Conservation (phyloP, 2,329 filamentous ascomycete species). For the Diplodia seriata region DNA sequence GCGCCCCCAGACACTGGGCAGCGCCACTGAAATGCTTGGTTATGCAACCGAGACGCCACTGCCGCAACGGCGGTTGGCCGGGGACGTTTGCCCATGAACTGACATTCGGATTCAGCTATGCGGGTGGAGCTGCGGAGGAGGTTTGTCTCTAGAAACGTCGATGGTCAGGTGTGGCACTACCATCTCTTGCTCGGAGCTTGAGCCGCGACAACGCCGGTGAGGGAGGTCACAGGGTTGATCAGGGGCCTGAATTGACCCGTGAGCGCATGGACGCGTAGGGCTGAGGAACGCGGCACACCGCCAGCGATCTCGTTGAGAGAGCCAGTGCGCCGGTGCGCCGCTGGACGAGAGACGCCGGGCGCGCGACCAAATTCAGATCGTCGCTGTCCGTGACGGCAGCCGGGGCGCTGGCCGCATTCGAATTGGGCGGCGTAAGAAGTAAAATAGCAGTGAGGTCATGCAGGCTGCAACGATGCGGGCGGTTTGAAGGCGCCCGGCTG, state of each 20-base stretch:
- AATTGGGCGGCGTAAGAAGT: not conserved
- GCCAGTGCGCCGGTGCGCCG: not conserved
- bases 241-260: slow-evolving; percentile 6
- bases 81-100: not conserved
- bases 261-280: slow-evolving; percentile 20
- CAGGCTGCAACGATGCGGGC: not conserved
- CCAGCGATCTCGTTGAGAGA: slow-evolving; percentile 25
- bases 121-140: not conserved
- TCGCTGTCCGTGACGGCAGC: not conserved
- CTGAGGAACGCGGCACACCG: slow-evolving; percentile 18
- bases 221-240: slow-evolving; percentile 12
- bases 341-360: not conserved
- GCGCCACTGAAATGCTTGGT: slow-evolving; percentile 23
- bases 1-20: slow-evolving; percentile 9
- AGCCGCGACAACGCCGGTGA: slow-evolving; percentile 19
- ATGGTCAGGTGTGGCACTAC: not conserved
- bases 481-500: not conserved
- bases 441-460: not conserved
- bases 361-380: not conserved
- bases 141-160: not conserved
- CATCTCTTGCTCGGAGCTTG: not conserved
- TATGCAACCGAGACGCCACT: slow-evolving; percentile 4
- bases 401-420: not conserved
- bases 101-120: not conserved
- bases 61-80: not conserved